A percentile compares a stretch with the other conserved stretches of the same genome.
Evolutionary conservation across 768 basidiomycete genomes (phyloP).

Genomic region (Boletus patriciae): DNA sequence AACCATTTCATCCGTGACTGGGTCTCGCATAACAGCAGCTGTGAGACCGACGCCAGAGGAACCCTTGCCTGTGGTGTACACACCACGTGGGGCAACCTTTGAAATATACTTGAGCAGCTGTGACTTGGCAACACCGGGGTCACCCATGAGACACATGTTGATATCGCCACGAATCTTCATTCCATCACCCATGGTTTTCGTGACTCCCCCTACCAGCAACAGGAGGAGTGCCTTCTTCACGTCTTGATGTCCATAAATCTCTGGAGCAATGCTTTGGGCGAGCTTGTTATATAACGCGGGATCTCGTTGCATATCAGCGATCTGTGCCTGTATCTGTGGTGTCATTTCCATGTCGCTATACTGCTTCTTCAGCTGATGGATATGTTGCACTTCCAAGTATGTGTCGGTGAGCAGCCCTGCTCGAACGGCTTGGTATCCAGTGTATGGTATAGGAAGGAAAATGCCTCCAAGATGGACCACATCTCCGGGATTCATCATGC

Average conservation of each 20-base stretch:
- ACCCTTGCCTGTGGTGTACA: conserved; percentile 98
- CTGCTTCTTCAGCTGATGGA: conserved; percentile 95
- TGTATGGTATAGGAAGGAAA: conserved; percentile 97
- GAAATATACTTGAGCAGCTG: conserved; percentile 97
- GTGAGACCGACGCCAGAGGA: conserved; percentile 99
- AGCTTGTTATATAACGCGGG: conserved; percentile 84
- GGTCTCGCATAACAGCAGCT: conserved; percentile 98
- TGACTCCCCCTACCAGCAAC: conserved; percentile 92
- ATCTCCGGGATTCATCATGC: conserved; percentile 93
- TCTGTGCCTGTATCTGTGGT: conserved; percentile 70
- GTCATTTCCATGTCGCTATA: conserved; percentile 95
- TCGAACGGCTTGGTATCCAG: conserved; percentile 94
- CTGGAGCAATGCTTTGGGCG: conserved; percentile 93
- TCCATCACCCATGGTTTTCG: conserved; percentile 92
- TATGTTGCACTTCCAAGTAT: conserved; percentile 88
- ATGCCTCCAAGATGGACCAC: conserved; percentile 94
- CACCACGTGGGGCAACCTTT: conserved; percentile 95
- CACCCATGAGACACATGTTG: conserved; percentile 98
- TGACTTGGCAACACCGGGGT: conserved; percentile 98
- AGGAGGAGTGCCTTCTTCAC: conserved; percentile 95
- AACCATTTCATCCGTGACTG: conserved; percentile 99
- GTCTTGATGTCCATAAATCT: conserved; percentile 97
- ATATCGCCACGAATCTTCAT: conserved; percentile 99
- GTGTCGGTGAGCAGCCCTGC: conserved; percentile 97
- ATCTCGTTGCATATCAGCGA: conserved; percentile 69